Evolutionary conservation across 768 basidiomycete species (phyloP).

Genomic region (Calocera viscosa): DNA sequence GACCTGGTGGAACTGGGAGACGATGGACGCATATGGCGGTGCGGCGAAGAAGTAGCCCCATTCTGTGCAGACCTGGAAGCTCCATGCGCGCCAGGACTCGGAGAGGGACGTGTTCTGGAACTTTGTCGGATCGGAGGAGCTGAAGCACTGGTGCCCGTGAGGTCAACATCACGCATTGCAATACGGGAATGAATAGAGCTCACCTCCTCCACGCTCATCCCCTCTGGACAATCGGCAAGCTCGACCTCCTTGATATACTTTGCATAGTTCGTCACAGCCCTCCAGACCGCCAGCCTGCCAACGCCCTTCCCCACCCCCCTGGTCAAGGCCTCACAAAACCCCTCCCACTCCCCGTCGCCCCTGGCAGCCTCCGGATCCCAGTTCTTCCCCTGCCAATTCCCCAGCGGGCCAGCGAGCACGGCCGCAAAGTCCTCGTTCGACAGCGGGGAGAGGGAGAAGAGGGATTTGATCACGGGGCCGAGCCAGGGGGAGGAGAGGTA

Average conservation of each 20-base stretch:
- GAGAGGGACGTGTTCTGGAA: conserved; percentile 50
- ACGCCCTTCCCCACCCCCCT: conserved; percentile 38
- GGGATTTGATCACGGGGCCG: conserved; percentile 44
- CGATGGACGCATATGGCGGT: conserved; percentile 53
- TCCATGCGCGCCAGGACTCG: conserved; percentile 76
- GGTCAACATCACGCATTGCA: background rate
- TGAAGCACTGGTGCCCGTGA: conserved; percentile 68
- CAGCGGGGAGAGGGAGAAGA: conserved; percentile 57
- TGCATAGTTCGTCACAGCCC: conserved; percentile 56
- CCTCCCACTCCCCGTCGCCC: conserved; percentile 34
- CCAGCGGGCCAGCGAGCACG: conserved; percentile 53
- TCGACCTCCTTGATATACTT: conserved; percentile 59
- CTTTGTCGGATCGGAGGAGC: conserved; percentile 57
- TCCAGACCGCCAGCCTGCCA: conserved; percentile 33
- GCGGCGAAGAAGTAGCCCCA: conserved; percentile 91
- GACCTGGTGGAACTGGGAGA: conserved; percentile 39
- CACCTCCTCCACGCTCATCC: conserved; percentile 40
- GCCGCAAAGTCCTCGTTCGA: conserved; percentile 70
- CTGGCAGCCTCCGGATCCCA: conserved; percentile 70
- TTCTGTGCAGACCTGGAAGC: conserved; percentile 84
- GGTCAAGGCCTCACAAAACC: conserved; percentile 31
- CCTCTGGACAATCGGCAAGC: conserved; percentile 47
- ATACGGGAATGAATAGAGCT: conserved; percentile 16
- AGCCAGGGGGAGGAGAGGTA: conserved; percentile 41
- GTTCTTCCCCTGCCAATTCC: conserved; percentile 68